Evolutionary conservation across 192 early-diverging fungal species (phyloP).

Genomic region (Spizellomyces sp.): DNA sequence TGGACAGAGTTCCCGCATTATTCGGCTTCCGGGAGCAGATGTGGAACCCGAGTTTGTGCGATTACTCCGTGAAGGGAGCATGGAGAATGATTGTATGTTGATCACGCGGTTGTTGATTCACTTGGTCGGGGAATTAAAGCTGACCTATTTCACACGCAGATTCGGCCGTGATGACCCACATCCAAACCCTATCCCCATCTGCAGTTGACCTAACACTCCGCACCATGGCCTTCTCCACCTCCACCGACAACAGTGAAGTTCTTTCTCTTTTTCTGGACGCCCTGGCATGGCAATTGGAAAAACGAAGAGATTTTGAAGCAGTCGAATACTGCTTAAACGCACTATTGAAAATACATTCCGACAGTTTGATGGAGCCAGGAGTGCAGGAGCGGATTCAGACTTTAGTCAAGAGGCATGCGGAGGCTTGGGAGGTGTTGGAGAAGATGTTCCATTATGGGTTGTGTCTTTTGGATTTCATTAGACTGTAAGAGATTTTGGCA

Average conservation of each 20-base stretch:
- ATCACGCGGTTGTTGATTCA: background rate
- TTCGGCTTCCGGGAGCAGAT: constrained; percentile 52
- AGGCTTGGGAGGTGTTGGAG: constrained; percentile 62
- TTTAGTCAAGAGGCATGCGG: constrained; percentile 41
- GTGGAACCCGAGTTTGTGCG: constrained; percentile 65
- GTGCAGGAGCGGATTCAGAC: constrained; percentile 47
- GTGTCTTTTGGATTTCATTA: constrained; percentile 64
- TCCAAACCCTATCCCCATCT: constrained; percentile 79
- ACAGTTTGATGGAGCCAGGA: constrained; percentile 11
- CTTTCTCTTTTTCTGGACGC: constrained; percentile 62
- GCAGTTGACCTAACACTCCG: constrained; percentile 85
- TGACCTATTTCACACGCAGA: constrained; percentile 30
- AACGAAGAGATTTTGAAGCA: constrained; percentile 85
- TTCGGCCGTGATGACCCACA: constrained; percentile 66
- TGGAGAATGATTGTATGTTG: constrained; percentile 31
- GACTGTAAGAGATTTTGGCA: background rate
- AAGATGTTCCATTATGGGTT: constrained; percentile 63
- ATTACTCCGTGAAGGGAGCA: constrained; percentile 54
- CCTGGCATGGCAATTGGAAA: constrained; percentile 57
- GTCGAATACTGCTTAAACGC: constrained; percentile 76
- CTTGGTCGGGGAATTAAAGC: background rate
- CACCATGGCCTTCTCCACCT: constrained; percentile 55
- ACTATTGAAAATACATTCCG: constrained; percentile 65
- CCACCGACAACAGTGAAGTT: background rate
- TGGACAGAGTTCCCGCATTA: constrained; percentile 43